phyloP scores from a whole-genome alignment of 148 eudicot species.

The Talinum fruticosum region DNA sequence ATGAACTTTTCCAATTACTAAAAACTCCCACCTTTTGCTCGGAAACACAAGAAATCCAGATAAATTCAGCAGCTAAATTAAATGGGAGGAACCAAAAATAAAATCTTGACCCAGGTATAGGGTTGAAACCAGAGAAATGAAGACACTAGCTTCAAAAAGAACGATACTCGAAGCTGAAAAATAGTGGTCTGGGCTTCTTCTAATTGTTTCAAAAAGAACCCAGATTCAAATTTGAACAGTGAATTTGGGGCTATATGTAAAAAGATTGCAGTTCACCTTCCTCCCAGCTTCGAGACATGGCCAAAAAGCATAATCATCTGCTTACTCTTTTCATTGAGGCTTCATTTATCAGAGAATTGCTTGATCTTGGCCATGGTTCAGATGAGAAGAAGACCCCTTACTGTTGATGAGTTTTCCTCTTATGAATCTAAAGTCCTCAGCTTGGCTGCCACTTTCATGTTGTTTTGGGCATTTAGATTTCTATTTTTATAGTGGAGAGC shows the following conservation, averaged over 20 bases:
- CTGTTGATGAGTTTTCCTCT: background rate
- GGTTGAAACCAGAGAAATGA: too few species aligned
- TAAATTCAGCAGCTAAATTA: too few species aligned
- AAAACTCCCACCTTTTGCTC: background rate
- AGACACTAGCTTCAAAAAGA: too few species aligned
- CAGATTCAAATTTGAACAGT: too few species aligned
- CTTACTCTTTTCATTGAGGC: background rate
- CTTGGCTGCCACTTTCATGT: too few species aligned
- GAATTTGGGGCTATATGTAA: background rate
- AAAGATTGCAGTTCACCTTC: background rate
- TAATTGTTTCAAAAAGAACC: too few species aligned
- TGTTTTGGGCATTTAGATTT: too few species aligned
- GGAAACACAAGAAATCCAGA: background rate
- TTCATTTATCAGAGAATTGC: background rate
- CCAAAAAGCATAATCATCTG: background rate
- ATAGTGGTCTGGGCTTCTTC: too few species aligned
- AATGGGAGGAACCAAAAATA: too few species aligned
- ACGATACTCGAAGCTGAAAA: too few species aligned
- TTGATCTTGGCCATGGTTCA: background rate
- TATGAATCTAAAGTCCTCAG: background rate
- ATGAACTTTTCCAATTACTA: background rate
- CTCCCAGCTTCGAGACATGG: background rate
- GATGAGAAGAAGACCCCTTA: background rate
- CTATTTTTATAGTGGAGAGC: too few species aligned
- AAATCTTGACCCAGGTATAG: too few species aligned